These are phyloP conservation scores for Saccharomycopsis hybrid DNA, from an alignment of 1,139 yeast species.

Conservation along the genomic window DNA sequence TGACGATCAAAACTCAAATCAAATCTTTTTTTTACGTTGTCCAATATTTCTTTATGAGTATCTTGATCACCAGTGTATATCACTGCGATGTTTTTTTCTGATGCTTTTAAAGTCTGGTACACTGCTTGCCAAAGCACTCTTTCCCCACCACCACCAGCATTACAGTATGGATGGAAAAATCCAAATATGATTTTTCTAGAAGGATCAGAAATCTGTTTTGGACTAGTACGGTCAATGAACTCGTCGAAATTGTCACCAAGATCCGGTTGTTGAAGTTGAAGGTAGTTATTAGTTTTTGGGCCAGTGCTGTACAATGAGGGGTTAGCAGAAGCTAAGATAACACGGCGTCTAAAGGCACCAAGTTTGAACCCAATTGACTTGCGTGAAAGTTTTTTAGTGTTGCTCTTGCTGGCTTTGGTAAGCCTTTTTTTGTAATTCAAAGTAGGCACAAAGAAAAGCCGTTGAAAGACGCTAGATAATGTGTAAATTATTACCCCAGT, in stretches of 20 bases:
- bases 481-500: background rate
- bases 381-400: slow-evolving; percentile 1
- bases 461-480: slow-evolving; percentile 16
- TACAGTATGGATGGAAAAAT: slow-evolving; percentile 92
- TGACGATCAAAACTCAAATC: slow-evolving; percentile 46
- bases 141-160: slow-evolving; percentile 98
- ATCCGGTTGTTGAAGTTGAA: background rate
- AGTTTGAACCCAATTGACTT: slow-evolving; percentile 27
- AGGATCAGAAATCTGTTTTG: slow-evolving; percentile 35
- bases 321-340: slow-evolving; percentile 42
- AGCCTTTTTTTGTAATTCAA: slow-evolving; percentile 16
- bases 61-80: slow-evolving; percentile 70
- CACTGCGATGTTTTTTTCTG: slow-evolving; percentile 51
- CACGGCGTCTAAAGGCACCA: slow-evolving; percentile 44
- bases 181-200: slow-evolving; percentile 54
- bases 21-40: slow-evolving; percentile 57
- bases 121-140: slow-evolving; percentile 95
- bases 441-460: slow-evolving; percentile 18
- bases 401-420: background rate
- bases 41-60: slow-evolving; percentile 47
- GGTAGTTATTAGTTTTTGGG: background rate
- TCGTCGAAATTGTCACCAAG: slow-evolving; percentile 21
- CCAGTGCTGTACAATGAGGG: slow-evolving; percentile 39
- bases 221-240: slow-evolving; percentile 25
- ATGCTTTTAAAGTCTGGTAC: slow-evolving; percentile 52